Base-by-base conservation (phyloP, 345 rosid species). In the Aquilaria sinensis region DNA sequence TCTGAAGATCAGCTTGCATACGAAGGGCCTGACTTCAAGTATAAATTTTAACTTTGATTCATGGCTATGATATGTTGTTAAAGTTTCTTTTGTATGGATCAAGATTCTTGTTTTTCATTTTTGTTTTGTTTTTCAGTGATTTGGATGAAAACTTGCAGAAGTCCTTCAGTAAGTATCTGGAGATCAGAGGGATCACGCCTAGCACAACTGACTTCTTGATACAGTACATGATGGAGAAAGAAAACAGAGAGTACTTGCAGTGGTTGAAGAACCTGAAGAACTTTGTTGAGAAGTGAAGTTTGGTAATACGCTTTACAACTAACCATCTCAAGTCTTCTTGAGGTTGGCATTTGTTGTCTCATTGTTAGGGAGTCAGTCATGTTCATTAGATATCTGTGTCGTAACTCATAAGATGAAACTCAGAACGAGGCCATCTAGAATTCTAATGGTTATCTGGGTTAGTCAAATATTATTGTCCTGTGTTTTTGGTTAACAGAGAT, bases 71-170 rank as follows among this genome's bases (percentile, higher is more conserved):
- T 13, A 12, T 32, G 30, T 43, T 46, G 5, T 69, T 63, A 31
- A 3, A 41, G 3, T 67, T 61, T 49, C 50, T 33, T 41, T 53
- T 30, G 10, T 16, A 30, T 31, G 23, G 9, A 33, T 30, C 10
- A 8, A 14, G 14, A 53, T 57, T 3, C 16, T 13, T 55, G n/a
- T 49, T 63, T 2, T 23, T 10, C 8, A 53, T 58, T 33, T 61
- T 23, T 16, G 49, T 46, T 46, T 6, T 14, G 30, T 16, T 58
- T 62, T 56, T 30, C 78, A 87, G 95, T 3, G 91, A 81, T 63
- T 72, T 85, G 81, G 95, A 85, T 63, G 87, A 85, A 74, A 79
- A 85, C 67, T 63, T 87, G 74, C 84, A 81, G 77, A 78, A 81
- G 69, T 87, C 87, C 61, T 81, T 87, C 64, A 64, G 70, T 34